Evolutionary conservation across 106 monocot species (phyloP), one percentile per base, ranked within the genome.

Genomic region (Allium cepa): DNA sequence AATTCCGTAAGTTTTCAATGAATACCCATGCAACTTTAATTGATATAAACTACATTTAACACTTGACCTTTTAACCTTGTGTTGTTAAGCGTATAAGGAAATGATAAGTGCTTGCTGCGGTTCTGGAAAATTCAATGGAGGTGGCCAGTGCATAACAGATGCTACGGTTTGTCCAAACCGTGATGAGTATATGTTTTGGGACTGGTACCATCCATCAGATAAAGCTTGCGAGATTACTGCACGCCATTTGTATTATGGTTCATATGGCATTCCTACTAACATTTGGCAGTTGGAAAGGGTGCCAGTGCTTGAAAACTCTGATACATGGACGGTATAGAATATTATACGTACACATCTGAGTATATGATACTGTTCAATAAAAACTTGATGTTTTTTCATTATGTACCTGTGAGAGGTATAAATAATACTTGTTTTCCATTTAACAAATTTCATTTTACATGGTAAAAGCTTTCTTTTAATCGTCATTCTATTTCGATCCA

Each of bases 91-190:
- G 14, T 77, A 70, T 47, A 82, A 72, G 47, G 79, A 87, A 45
- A 14, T 77, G 10, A 72, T 28, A 22, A 57, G 72, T 16, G 87
- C 87, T 17, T 87, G 87, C 46, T 87, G 83, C 66, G 87, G 83
- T 28, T 60, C 57, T 11, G 83, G 87, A 0, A 73, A 68, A 17
- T 78, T 77, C 65, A 85, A 85, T 62, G 87, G 71, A 4, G 46
- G 47, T 55, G 57, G 61, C 9, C 50, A 53, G 36, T 83, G 87
- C 80, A 75, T 57, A n/a, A 71, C 80, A 17, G 82, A 83, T 66
- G 70, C 73, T 11, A 87, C 66, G 6, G 70, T 69, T 45, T 87
- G 87, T 50, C 71, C 71, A 3, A 63, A 83, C 28, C 79, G 83
- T 1, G 53, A 70, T 22, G 50, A 52, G 0, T 80, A 80, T 49